Evolutionary conservation across 768 basidiomycete genomes (phyloP).

Genomic region (Infundibulicybe gibba): DNA sequence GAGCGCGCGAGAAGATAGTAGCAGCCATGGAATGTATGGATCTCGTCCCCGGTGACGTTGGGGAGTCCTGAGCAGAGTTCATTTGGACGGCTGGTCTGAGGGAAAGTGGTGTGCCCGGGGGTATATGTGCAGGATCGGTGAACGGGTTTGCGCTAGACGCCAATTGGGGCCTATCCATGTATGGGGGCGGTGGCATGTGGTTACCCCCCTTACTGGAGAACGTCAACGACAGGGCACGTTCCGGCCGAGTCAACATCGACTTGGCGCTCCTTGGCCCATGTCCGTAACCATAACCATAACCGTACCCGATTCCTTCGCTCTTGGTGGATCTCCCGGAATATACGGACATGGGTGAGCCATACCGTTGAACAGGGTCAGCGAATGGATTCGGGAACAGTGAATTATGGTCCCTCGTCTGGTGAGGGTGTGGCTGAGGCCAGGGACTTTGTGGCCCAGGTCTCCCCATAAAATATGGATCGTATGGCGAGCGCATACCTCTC

Average conservation of each 20-base stretch:
- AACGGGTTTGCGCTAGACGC: background rate
- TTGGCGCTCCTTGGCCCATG: background rate
- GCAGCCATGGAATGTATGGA: slow-evolving; percentile 11
- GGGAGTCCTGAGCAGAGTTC: background rate
- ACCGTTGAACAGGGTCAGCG: slow-evolving; percentile 14
- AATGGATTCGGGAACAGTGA: slow-evolving; percentile 13
- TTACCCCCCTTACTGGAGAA: no score
- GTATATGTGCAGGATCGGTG: slow-evolving; percentile 1
- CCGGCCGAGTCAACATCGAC: no score
- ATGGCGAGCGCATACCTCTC: background rate
- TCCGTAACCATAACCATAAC: background rate
- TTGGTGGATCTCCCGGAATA: slow-evolving; percentile 1
- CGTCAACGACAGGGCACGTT: no score
- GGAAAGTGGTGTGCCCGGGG: slow-evolving; percentile 7
- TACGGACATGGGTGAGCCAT: slow-evolving; percentile 6
- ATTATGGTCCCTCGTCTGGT: background rate
- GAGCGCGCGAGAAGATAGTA: slow-evolving; percentile 5
- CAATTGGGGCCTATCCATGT: background rate
- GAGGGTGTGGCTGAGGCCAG: background rate
- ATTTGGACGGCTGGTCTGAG: slow-evolving; percentile 3
- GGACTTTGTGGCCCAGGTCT: background rate
- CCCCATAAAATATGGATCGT: background rate
- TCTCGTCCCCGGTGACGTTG: slow-evolving; percentile 8
- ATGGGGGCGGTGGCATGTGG: background rate
- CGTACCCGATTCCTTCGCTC: slow-evolving; percentile 1